Base-by-base conservation (phyloP, 352 stramenopile species). In the Phytophthora colocasiae region DNA sequence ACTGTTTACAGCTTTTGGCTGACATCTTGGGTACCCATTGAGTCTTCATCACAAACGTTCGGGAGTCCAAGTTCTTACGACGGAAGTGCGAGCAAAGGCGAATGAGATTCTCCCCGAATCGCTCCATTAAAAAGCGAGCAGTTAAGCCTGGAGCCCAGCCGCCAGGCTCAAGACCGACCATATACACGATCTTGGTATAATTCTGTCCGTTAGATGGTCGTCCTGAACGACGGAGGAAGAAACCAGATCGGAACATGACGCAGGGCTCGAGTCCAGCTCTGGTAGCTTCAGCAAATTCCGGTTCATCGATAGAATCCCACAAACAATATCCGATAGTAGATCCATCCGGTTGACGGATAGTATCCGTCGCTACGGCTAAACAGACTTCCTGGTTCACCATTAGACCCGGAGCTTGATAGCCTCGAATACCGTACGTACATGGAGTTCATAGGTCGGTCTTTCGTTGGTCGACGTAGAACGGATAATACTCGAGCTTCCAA, bases 181-280 rank as follows among this genome's bases (percentile, higher is more conserved):
- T 70, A 58, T 90, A 86, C 22, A 87, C 74, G 27, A 90, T 86
- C 68, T 90, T 85, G 36, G 81, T 90, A 22, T 58, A 58, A 4
- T 26, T 58, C 4, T 31, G 22, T 3, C 66, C 56, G 10, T 32
- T 55, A 14, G 44, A 41, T 10, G 66, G 48, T 38, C 56, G 54
- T 14, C 59, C 58, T 24, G 67, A 71, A 2, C 71, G 63, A 38
- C 73, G 74, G 5, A 82, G 43, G 50, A 87, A 85, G 46, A 83
- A 87, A 2, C 77, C 80, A 27, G 80, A 87, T 31, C 74, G 64
- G 57, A 87, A 85, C 75, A 87, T 83, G 14, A 46, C 71, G 41
- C 63, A 65, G 2, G 48, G 46, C 27, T 66, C 56, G 12, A 76
- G 48, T 17, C 62, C 66, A 1, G 70, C 29, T 2, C 60, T 71